phyloP scores from a whole-genome alignment of 2,329 filamentous ascomycete species.

The Claviceps maximensis region DNA sequence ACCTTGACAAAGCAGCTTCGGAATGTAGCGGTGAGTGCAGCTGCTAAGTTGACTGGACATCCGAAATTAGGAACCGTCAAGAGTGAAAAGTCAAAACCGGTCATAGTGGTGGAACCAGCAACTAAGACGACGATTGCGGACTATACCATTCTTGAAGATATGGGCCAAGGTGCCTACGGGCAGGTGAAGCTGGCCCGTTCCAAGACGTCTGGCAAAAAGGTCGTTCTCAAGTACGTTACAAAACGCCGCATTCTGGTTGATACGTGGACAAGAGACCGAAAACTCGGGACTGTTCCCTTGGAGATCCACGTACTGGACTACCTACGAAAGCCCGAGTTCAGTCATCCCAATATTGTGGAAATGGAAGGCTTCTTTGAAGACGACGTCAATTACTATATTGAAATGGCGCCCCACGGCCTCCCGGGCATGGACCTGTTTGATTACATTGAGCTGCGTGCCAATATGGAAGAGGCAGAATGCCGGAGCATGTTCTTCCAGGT shows the following conservation, averaged over 20 bases:
- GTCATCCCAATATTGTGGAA: conserved; percentile 57
- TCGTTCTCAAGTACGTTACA: conserved; percentile 95
- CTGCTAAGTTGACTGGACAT: conserved; percentile 37
- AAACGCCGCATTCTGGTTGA: conserved; percentile 94
- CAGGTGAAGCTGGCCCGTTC: conserved; percentile 91
- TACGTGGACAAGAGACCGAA: conserved; percentile 91
- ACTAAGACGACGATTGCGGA: conserved; percentile 78
- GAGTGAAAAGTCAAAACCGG: conserved; percentile 19
- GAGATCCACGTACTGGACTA: conserved; percentile 97
- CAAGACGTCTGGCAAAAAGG: conserved; percentile 67
- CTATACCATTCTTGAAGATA: conserved; percentile 88
- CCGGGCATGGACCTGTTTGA: conserved; percentile 98
- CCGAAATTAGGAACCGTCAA: conserved; percentile 18
- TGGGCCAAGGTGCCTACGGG: conserved; percentile 96
- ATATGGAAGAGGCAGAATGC: conserved; percentile 92
- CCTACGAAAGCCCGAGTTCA: conserved; percentile 58
- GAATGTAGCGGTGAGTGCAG: conserved; percentile 41
- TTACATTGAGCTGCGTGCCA: conserved; percentile 90
- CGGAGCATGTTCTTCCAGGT: conserved; percentile 93
- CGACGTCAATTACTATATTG: conserved; percentile 92
- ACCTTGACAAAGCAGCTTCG: conserved; percentile 43
- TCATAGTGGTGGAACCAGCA: conserved; percentile 23
- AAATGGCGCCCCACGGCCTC: conserved; percentile 89
- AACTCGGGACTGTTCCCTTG: conserved; percentile 83
- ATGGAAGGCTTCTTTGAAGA: conserved; percentile 68